phyloP scores from a whole-genome alignment of 805 yeast genomes.

The Yamadazyma phyllophila region DNA sequence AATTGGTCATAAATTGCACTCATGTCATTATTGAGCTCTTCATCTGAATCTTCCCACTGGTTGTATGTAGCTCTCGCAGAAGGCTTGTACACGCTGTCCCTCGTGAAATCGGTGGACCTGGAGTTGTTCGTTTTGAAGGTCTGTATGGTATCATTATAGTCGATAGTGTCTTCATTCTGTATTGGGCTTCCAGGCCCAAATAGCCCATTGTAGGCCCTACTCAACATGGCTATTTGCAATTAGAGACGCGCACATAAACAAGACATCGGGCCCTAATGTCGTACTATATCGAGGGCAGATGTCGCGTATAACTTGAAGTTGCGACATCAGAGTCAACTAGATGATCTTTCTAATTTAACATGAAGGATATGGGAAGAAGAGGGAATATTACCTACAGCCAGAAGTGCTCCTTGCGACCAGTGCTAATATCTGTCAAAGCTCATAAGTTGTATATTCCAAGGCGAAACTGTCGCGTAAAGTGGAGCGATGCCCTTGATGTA shows the following conservation, averaged over 20 bases:
- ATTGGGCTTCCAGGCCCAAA: constrained; percentile 21
- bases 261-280: background rate
- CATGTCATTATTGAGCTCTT: constrained; percentile 16
- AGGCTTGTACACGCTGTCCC: background rate
- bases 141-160: constrained; percentile 27
- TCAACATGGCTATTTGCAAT: constrained; percentile 7
- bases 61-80: background rate
- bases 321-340: background rate
- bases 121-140: constrained; percentile 4
- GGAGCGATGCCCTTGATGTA: background rate
- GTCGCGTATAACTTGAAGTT: too few relatives aligned
- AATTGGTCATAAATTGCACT: constrained; percentile 11
- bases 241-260: constrained; percentile 2
- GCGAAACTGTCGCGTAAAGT: background rate
- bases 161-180: constrained; percentile 34
- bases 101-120: background rate
- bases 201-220: constrained; percentile 12
- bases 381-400: too few relatives aligned
- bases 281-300: too few relatives aligned
- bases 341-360: too few relatives aligned
- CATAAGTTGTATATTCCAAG: background rate
- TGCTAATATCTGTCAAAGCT: background rate
- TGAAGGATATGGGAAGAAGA: too few relatives aligned
- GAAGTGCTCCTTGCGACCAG: too few relatives aligned
- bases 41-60: constrained; percentile 15